A percentile compares a stretch with the other conserved stretches of the same genome.
Conservation (phyloP, 768 basidiomycete genomes). For the Solioccasus polychromus region DNA sequence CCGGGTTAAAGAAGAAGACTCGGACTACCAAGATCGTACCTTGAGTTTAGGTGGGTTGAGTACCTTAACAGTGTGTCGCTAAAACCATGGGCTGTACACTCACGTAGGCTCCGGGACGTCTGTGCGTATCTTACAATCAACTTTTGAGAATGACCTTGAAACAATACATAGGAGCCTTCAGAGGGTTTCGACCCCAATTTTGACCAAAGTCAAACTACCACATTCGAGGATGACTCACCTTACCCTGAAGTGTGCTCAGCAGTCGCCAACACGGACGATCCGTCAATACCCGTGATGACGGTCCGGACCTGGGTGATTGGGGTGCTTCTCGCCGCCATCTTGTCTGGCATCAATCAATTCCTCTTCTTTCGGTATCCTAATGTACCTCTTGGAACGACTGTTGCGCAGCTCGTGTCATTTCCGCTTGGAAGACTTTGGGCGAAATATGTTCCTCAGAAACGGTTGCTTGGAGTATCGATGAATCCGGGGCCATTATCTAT, state of each 20-base stretch:
- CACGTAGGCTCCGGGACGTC: too few species aligned
- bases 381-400: constrained; percentile 58
- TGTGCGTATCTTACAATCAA: too few species aligned
- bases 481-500: constrained; percentile 78
- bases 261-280: constrained; percentile 71
- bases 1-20: too few species aligned
- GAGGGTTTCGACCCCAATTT: constrained; percentile 32
- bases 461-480: constrained; percentile 56
- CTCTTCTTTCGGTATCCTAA: constrained; percentile 76
- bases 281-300: constrained; percentile 56
- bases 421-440: constrained; percentile 64
- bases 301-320: constrained; percentile 68
- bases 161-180: too few species aligned
- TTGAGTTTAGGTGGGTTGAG: too few species aligned
- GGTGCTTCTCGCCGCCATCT: constrained; percentile 63
- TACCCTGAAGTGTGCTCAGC: constrained; percentile 70
- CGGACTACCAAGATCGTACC: too few species aligned
- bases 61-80: too few species aligned
- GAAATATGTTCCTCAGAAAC: constrained; percentile 49
- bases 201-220: too few species aligned
- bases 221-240: constrained; percentile 59
- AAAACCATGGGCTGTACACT: too few species aligned
- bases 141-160: too few species aligned
- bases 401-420: constrained; percentile 69
- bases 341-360: constrained; percentile 69